phyloP scores from a whole-genome alignment of 805 yeast species.

The Dipodascus geniculatus region DNA sequence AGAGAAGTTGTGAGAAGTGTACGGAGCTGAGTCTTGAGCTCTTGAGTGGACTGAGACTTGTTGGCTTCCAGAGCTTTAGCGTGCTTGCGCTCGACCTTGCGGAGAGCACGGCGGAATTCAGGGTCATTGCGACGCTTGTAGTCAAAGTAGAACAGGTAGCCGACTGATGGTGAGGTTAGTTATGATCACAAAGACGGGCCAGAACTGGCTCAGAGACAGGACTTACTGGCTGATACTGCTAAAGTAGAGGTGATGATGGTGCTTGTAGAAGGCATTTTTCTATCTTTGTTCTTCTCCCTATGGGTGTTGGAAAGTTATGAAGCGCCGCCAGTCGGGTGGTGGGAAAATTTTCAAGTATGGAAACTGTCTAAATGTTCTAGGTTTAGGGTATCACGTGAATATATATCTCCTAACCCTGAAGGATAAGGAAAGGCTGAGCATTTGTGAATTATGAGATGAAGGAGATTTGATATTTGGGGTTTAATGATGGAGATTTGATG shows the following conservation, averaged over 20 bases:
- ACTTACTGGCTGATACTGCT: conserved; percentile 19
- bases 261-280: conserved; percentile 24
- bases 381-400: background rate
- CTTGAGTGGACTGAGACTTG: conserved; percentile 33
- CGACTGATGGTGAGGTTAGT: conserved; percentile 13
- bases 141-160: conserved; percentile 82
- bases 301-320: no score
- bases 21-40: conserved; percentile 42
- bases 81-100: conserved; percentile 50
- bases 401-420: no score
- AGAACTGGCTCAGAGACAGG: background rate
- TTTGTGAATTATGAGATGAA: background rate
- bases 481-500: background rate
- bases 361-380: background rate
- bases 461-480: background rate
- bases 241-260: conserved; percentile 21
- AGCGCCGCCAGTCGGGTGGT: no score
- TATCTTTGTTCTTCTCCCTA: no score
- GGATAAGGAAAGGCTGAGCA: no score
- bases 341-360: background rate
- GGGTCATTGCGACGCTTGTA: conserved; percentile 75
- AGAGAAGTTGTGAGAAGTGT: conserved; percentile 53
- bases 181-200: background rate
- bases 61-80: conserved; percentile 46
- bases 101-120: conserved; percentile 69